Base-by-base conservation (phyloP, 768 basidiomycete species). In the Leccinum rimulosum region DNA sequence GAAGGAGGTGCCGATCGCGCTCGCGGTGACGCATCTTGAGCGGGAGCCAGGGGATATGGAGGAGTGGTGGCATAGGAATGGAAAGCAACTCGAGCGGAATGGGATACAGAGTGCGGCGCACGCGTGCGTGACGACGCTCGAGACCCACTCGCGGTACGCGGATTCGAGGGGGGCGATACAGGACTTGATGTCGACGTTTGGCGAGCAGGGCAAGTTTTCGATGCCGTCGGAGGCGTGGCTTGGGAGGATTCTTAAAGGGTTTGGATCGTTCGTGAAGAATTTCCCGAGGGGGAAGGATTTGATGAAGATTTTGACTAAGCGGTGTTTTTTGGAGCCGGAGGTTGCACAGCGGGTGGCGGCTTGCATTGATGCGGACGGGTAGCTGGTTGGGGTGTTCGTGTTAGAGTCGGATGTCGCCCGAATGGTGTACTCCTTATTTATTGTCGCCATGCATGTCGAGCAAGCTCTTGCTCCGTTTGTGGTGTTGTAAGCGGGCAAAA, bases 1-100 rank as follows among this genome's bases (percentile, higher is more conserved):
- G 40, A 63, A 69, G 14, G 59, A 71, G 15, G 79, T 80, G 7
- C 78, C 79, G 0, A 70, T 75, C 22, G 68, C 75, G 9, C 57
- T 80, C 7, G 76, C 72, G 1, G 66, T 80, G 31, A 79, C 76
- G 0, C 75, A 79, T 27, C 67, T 80, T 22, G 78, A 78, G 60
- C 55, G 70, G 19, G 68, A 74, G 0, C 40, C 8, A 22, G 22
- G 17, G 2, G 57, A 66, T 31, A 74, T 75, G 73, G 74, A 74
- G 52, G 65, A 60, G 1, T 74, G 74, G 73, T 74, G 73, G 74
- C 55, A 40, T 0, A 57, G 66, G 4, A 73, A 74, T 19, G 54
- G 49, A 27, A 61, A 58, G 52, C 57, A 53, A 30, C 55, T 74
- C 12, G 63, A 66, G 28, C 55, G 25, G 50, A 62, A 55, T n/a